These are phyloP conservation scores for Mycena latifolia DNA, from an alignment of 768 basidiomycete species.

Conservation along the genomic window DNA sequence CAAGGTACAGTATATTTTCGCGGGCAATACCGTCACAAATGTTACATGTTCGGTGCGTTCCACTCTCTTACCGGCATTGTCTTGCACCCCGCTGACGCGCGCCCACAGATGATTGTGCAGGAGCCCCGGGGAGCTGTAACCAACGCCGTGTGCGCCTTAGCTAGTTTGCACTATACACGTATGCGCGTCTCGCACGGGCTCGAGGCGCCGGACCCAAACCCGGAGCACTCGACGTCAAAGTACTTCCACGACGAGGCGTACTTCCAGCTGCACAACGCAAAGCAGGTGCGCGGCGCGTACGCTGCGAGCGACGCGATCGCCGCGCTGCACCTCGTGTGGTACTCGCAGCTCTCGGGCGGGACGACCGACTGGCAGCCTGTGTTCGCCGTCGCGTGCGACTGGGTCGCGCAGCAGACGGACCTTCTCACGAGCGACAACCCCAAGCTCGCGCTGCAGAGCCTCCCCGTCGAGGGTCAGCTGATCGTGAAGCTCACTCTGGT, in stretches of 20 bases:
- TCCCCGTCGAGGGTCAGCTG: conserved; percentile 66
- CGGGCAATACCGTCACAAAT: conserved; percentile 70
- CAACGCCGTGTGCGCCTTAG: conserved; percentile 81
- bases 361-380: conserved; percentile 77
- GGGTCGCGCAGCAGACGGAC: conserved; percentile 74
- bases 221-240: conserved; percentile 69
- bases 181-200: conserved; percentile 73
- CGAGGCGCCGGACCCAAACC: conserved; percentile 63
- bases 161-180: conserved; percentile 75
- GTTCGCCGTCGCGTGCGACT: conserved; percentile 79
- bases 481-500: conserved; percentile 82
- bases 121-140: conserved; percentile 80
- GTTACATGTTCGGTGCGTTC: conserved; percentile 73
- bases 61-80: not conserved
- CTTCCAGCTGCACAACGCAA: conserved; percentile 68
- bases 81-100: conserved; percentile 17
- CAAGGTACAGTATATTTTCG: conserved; percentile 74
- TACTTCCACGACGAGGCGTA: conserved; percentile 80
- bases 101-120: conserved; percentile 63
- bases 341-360: conserved; percentile 78
- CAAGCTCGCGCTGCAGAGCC: conserved; percentile 64
- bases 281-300: conserved; percentile 65
- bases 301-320: conserved; percentile 81
- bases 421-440: conserved; percentile 76
- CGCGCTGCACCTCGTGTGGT: conserved; percentile 81